Evolutionary conservation across 176 grass and related monocot species (phyloP).

Genomic region (Ampelocalamus luodianensis): DNA sequence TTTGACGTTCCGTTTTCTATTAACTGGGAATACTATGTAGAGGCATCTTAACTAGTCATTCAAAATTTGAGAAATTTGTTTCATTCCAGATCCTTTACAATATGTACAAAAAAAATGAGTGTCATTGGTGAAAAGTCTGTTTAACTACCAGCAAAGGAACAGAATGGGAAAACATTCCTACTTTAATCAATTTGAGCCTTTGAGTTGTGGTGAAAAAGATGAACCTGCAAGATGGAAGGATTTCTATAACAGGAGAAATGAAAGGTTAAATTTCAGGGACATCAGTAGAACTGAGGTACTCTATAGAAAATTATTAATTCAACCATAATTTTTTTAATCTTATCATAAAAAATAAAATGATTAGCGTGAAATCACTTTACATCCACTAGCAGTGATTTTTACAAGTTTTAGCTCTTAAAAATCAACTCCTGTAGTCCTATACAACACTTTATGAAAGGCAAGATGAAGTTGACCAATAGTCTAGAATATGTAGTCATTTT

Average conservation of each 20-base stretch:
- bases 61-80: neutral
- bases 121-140: neutral
- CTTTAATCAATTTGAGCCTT: neutral
- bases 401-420: neutral
- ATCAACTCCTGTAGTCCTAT: neutral
- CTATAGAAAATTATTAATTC: neutral
- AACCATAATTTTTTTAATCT: neutral
- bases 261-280: neutral
- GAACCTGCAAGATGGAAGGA: neutral
- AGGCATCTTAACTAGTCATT: neutral
- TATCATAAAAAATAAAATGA: neutral
- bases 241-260: neutral
- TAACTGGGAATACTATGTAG: conserved; percentile 1
- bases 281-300: neutral
- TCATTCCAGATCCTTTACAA: neutral
- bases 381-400: neutral
- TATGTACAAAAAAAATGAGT: neutral
- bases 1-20: neutral
- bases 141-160: neutral
- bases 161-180: neutral
- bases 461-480: neutral
- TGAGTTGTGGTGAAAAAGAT: neutral
- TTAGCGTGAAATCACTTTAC: neutral
- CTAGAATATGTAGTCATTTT: conserved; percentile 25
- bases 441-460: neutral